phyloP scores from a whole-genome alignment of 78 protist genomes.

The Monocercomonoides exilis region DNA sequence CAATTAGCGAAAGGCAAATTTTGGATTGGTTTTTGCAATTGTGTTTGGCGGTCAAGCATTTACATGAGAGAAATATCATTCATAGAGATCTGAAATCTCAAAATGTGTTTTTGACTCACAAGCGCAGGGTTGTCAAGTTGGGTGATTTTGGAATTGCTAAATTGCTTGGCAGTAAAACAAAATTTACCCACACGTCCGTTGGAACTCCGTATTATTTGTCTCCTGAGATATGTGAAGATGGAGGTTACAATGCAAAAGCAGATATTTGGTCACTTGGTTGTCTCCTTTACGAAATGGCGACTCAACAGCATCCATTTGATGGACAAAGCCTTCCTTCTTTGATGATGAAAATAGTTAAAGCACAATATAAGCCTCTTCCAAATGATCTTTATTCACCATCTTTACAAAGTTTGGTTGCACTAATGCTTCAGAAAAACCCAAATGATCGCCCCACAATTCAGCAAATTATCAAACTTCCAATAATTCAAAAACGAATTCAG shows the following conservation, averaged over 20 bases:
- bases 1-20: conserved; percentile 23
- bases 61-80: conserved; percentile 47
- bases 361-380: background rate
- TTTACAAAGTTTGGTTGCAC: background rate
- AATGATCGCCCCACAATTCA: conserved; percentile 1
- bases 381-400: background rate
- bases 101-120: conserved; percentile 45
- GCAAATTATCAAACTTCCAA: background rate
- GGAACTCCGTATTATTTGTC: conserved; percentile 44
- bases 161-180: background rate
- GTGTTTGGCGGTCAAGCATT: conserved; percentile 44
- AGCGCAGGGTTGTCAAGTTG: conserved; percentile 28
- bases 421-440: background rate
- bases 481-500: background rate
- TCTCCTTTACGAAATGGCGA: conserved; percentile 30
- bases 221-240: conserved; percentile 50
- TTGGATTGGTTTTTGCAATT: conserved; percentile 52
- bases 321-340: conserved; percentile 18
- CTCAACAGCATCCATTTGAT: conserved; percentile 22
- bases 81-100: conserved; percentile 61
- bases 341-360: background rate
- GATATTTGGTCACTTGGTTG: conserved; percentile 57
- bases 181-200: conserved; percentile 23
- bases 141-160: conserved; percentile 63
- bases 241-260: conserved; percentile 37